Evolutionary conservation across 176 grass and related monocot species (phyloP), one percentile per base, ranked within the genome.

Genomic region (Typha latifolia): DNA sequence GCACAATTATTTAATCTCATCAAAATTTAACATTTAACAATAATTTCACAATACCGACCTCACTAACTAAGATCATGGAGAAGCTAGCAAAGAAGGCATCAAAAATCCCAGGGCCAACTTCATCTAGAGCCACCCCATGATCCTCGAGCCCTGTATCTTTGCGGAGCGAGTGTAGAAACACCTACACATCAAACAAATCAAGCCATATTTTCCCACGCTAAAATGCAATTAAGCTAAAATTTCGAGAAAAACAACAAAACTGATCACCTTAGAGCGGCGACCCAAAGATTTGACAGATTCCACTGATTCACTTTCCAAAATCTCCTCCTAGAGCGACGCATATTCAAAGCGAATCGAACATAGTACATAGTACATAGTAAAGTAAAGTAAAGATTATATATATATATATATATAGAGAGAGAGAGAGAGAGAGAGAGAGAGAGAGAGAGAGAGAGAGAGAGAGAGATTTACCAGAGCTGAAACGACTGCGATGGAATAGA

Each of bases 51-150:
- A 32, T 79, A 32, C 75, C 48, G 3, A 92, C 93, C 93, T 97
- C 94, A 61, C 86, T 93, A 66, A 85, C 89, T 71, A 93, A 0
- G 15, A 97, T 92, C 70, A 90, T 93, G 69, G 94, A 97, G 32
- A 97, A 49, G 70, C 83, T 93, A 61, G 94, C 83, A 69, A 97
- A 84, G 84, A 97, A 90, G 48, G 94, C 94, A 73, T 97, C 83
- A 32, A 90, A 81, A 66, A 90, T 80, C 11, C 94, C 89, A 23
- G 86, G 72, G 57, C 69, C 89, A 23, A 50, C 63, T 51, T 84
- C 68, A 55, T 83, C 21, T 62, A 90, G 74, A 14, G 76, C 81
- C 50, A 84, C 80, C 31, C 71, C 77, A 77, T 86, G 77, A 27
- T 72, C 77, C 19, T 59, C 74, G n/a, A 72, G 63, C 21, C 9